Conservation (phyloP, 768 basidiomycete species). For the Pleurotus cornucopiae region DNA sequence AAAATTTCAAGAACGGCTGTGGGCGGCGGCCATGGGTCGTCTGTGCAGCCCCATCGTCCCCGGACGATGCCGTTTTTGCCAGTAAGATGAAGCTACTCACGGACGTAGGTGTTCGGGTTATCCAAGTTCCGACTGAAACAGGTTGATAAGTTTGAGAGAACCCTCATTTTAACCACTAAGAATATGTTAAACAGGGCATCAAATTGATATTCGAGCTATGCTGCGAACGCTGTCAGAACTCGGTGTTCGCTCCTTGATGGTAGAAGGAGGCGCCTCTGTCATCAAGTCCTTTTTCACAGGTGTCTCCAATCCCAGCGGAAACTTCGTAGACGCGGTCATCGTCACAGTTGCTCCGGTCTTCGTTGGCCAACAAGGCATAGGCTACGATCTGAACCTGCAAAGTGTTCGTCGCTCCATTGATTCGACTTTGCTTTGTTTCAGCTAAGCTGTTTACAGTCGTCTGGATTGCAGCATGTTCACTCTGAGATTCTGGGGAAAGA, state of each 20-base stretch:
- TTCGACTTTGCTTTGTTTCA: background rate
- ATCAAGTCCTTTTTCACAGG: slow-evolving; percentile 65
- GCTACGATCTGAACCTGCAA: slow-evolving; percentile 34
- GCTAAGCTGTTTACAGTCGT: slow-evolving; percentile 1
- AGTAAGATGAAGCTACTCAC: slow-evolving; percentile 38
- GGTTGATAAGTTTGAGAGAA: slow-evolving; percentile 21
- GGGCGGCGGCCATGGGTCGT: slow-evolving; percentile 78
- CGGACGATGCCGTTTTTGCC: background rate
- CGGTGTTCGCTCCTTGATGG: slow-evolving; percentile 81
- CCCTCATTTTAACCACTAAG: too few species aligned
- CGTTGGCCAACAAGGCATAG: slow-evolving; percentile 70
- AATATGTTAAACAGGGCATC: too few species aligned
- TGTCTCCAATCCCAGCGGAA: slow-evolving; percentile 12
- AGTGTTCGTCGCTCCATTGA: slow-evolving; percentile 14
- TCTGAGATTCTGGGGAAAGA: slow-evolving; percentile 33
- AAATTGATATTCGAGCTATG: slow-evolving; percentile 32
- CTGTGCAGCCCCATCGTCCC: slow-evolving; percentile 27
- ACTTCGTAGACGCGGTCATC: slow-evolving; percentile 66
- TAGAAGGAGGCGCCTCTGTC: slow-evolving; percentile 88
- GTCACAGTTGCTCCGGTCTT: slow-evolving; percentile 86
- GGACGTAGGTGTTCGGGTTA: slow-evolving; percentile 61
- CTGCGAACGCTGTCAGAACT: slow-evolving; percentile 48
- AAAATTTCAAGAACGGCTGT: slow-evolving; percentile 51
- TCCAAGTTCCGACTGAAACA: slow-evolving; percentile 41
- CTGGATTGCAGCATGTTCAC: slow-evolving; percentile 21